Conservation (phyloP, 2,329 filamentous ascomycete genomes). For the Mycocentrospora acerina region DNA sequence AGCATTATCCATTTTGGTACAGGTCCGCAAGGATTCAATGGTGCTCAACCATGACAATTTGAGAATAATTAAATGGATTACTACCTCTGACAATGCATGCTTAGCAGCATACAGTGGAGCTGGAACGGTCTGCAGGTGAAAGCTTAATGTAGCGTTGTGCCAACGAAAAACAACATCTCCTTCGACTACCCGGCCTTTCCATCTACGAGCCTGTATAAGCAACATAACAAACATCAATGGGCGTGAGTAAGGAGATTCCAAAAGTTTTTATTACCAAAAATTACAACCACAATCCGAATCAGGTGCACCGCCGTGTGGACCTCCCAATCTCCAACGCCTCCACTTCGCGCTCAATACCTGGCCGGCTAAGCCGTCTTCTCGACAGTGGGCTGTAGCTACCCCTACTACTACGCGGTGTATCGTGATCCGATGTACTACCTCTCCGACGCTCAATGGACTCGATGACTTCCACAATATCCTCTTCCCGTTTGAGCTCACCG, state of each 20-base stretch:
- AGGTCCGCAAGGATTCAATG: constrained; percentile 2
- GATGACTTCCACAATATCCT: constrained; percentile 34
- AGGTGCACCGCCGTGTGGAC: constrained; percentile 15
- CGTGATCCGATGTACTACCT: constrained; percentile 28
- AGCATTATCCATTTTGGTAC: constrained; percentile 23
- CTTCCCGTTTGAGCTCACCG: constrained; percentile 32
- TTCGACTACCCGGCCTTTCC: too few relatives aligned
- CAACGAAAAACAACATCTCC: neutral
- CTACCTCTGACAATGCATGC: too few relatives aligned
- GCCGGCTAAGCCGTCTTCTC: constrained; percentile 15
- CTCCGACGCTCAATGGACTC: constrained; percentile 20
- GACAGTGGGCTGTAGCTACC: constrained; percentile 31
- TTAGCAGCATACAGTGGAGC: too few relatives aligned
- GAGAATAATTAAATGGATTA: too few relatives aligned
- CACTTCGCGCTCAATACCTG: constrained; percentile 27
- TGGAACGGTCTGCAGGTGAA: too few relatives aligned
- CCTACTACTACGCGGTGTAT: constrained; percentile 19
- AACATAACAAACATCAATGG: too few relatives aligned
- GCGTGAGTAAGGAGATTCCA: neutral
- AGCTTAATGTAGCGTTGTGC: too few relatives aligned
- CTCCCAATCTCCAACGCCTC: constrained; percentile 22
- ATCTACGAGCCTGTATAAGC: too few relatives aligned
- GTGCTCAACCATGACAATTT: neutral
- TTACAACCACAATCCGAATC: neutral
- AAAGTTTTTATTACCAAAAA: neutral